Base-by-base conservation (phyloP, 2,329 filamentous ascomycete species). In the Fusarium torulosum region DNA sequence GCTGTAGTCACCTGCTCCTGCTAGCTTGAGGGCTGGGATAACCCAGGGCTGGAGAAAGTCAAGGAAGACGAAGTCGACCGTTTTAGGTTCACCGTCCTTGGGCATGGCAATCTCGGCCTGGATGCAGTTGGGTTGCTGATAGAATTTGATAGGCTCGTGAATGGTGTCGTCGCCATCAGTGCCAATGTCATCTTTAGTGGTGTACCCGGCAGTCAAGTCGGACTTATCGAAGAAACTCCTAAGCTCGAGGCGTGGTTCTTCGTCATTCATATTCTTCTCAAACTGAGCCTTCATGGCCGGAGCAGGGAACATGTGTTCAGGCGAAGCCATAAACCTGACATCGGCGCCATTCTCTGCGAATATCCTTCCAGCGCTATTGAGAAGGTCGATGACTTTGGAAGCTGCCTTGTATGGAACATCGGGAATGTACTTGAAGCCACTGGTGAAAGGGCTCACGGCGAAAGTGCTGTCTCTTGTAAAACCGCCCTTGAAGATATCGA, bases 401-500 rank as follows among this genome's bases (percentile, higher is more conserved):
- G 95, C 96, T 17, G 89, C 86, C 15, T 83, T 81, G 75, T 94
- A 96, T 0, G 94, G 92, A 6, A 99, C 91, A 71, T 96, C 88
- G 53, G 90, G 89, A 51, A 97, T 84, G 70, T 89, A 93, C 25
- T 85, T 84, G 77, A 97, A 91, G 2, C 86, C 87, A 77, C 91
- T 97, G 3, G 88, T 88, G 76, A 99, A 99, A 0, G 96, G 96
- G 10, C 92, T 96, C 27, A 98, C 85, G 38, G 95, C 90, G 75
- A 89, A 98, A 0, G 91, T 93, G 6, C 90, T 91, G 76, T 99
- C 96, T 38, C 89, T 88, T 0, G 96, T 98, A 75, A 98, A 98
- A 0, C 90, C 83, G 0, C 96, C 96, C 77, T 95, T 89, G 84
- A 97, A 97, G 63, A 99, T 92, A 77, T 99, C 96, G 78, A 98